A percentile compares a stretch with the other conserved stretches of the same genome.
phyloP scores from a whole-genome alignment of 1,139 yeast genomes.

The Taphrina flavorubra region DNA sequence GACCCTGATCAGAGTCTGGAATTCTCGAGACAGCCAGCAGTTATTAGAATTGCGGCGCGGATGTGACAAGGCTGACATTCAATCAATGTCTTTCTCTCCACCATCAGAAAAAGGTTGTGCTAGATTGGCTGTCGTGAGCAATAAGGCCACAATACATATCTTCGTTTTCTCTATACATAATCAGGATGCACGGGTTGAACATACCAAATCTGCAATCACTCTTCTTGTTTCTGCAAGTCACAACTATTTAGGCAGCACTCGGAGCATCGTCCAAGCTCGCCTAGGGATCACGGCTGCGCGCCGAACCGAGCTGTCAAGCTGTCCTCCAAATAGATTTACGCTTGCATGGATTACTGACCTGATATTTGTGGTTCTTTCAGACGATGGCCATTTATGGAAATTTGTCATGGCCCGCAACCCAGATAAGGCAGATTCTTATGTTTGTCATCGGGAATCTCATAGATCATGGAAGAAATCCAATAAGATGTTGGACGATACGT shows the following conservation, averaged over 20 bases:
- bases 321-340: background rate
- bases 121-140: slow-evolving; percentile 22
- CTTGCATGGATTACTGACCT: background rate
- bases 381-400: slow-evolving; percentile 9
- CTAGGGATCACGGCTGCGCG: background rate
- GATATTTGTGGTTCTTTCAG: slow-evolving; percentile 6
- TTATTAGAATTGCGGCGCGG: slow-evolving; percentile 7
- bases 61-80: background rate
- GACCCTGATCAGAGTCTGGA: slow-evolving; percentile 20
- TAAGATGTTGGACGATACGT: background rate
- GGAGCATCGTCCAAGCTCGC: slow-evolving; percentile 2
- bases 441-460: slow-evolving; percentile 1
- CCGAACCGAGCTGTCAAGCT: background rate
- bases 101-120: background rate
- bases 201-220: background rate
- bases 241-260: slow-evolving; percentile 5
- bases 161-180: background rate
- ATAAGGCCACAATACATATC: slow-evolving; percentile 19
- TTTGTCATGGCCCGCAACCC: background rate
- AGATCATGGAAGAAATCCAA: background rate
- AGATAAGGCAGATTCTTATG: background rate
- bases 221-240: background rate
- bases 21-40: background rate
- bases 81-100: slow-evolving; percentile 14
- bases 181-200: background rate